Base-by-base conservation (phyloP, 805 yeast species). In the Allodekkera sacchari region DNA sequence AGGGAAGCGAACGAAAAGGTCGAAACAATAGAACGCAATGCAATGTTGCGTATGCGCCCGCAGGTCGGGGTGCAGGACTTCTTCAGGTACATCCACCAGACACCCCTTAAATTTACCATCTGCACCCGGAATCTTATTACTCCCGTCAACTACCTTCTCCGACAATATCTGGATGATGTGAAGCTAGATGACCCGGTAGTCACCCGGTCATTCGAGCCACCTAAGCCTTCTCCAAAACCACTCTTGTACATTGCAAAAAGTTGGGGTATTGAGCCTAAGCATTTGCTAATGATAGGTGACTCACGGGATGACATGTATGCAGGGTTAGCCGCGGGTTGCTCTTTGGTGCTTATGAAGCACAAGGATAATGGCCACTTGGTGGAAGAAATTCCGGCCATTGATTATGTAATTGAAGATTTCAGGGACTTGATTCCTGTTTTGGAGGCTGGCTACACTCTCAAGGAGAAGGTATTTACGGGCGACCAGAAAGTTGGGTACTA, bases 201-300 rank as follows among this genome's bases (percentile, higher is more conserved):
- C 2, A 79, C 87, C 0, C 62, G 87, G 25, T 74, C 71, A 12
- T 79, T 78, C 47, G 52, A 60, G 26, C 85, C 85, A 0, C 72
- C 85, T 11, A 79, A 79, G 44, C 87, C 87, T 1, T 61, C 71
- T 8, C 82, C 83, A 0, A 70, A 66, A 27, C 83, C 85, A 3
- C 48, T 79, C 25, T 47, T 70, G 14, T 71, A 74, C 40, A 77
- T 79, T 16, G 37, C 57, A 23, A 31, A 43, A 4, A 9, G 25
- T 7, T 71, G 81, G 76, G 61, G 59, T 2, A 30, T 68, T 12
- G 42, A 51, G 1, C 71, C 81, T 0, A 41, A 52, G 12, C 58
- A 68, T 24, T 39, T 78, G 19, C 47, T 77, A 5, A 79, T 79
- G 87, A 80, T 79, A 11, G 88, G 88, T 9, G 87, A 79, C 47